Evolutionary conservation across 225 moss, liverwort and hornwort species (phyloP).

Genomic region (Physcomitrium patens): DNA sequence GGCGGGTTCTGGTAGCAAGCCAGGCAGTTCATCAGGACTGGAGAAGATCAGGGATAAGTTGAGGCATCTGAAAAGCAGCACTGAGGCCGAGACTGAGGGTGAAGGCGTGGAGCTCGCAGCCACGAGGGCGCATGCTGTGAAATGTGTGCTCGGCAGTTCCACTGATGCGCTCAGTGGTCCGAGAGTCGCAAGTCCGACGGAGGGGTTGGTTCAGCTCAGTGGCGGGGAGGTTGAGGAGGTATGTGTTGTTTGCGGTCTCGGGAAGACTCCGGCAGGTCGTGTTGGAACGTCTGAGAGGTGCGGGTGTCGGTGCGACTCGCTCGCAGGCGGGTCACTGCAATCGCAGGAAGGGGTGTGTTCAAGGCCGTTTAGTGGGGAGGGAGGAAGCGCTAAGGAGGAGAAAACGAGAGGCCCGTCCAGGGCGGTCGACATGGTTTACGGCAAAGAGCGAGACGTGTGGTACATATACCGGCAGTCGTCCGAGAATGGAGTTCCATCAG

Average conservation of each 20-base stretch:
- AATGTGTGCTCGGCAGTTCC: neutral
- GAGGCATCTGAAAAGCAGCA: slow-evolving; percentile 40
- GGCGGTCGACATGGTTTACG: slow-evolving; percentile 14
- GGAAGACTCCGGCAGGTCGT: slow-evolving; percentile 12
- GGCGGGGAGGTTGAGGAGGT: neutral
- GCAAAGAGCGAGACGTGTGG: slow-evolving; percentile 52
- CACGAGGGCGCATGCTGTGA: slow-evolving; percentile 20
- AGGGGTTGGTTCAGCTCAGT: neutral
- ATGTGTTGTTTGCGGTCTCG: slow-evolving; percentile 28
- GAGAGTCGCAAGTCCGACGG: slow-evolving; percentile 1
- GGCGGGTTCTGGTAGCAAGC: neutral
- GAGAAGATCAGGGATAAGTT: slow-evolving; percentile 49
- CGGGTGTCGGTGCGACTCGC: slow-evolving; percentile 31
- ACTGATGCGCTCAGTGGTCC: neutral
- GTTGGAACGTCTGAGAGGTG: slow-evolving; percentile 10
- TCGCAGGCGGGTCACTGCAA: slow-evolving; percentile 3
- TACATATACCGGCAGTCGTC: slow-evolving; percentile 48
- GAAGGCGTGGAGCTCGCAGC: slow-evolving; percentile 6
- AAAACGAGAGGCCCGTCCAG: neutral
- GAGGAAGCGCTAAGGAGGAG: slow-evolving; percentile 20
- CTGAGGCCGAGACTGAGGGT: slow-evolving; percentile 5
- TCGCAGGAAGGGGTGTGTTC: neutral
- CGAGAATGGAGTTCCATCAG: slow-evolving; percentile 42
- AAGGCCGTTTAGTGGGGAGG: neutral
- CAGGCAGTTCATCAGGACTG: slow-evolving; percentile 29